Base-by-base conservation (phyloP, 2,329 filamentous ascomycete species). In the Diaporthe aspalathi region DNA sequence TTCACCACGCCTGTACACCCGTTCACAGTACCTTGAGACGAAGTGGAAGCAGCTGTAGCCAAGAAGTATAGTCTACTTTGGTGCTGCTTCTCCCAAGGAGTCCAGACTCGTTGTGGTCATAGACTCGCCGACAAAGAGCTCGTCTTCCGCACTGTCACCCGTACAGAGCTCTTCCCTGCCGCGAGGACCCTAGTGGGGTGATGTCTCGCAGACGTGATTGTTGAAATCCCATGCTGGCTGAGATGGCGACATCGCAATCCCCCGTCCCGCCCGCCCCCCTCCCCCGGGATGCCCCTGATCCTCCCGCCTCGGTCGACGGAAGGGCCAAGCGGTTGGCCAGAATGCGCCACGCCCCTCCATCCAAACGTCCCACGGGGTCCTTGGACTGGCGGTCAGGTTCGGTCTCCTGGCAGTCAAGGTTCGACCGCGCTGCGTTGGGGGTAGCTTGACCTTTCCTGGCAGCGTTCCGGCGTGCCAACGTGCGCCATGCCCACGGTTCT, bases 141-240 rank as follows among this genome's bases (percentile, higher is more conserved):
- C 45, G n/a, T 14, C 1, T 24, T 24, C 27, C 29, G 45, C 45
- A 47, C 29, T 50, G 60, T 65, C 45, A 17, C 27, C 14, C 29
- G 29, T 50, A 50, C 45, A 50, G 43, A 35, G n/a, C 5, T 5
- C 45, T 50, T 38, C 60, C 45, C 45, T 65, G 60, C 29, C 12
- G 45, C 14, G 29, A 63, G 43, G 14, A 29, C 17, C 43, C 29
- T 32, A 8, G 43, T 50, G 29, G 43, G 60, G n/a, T 29, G 6
- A 49, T 65, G 9, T 20, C 60, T 24, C 45, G 45, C 43, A 50
- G 45, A 65, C 22, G 60, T 50, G 60, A 65, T 65, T 50, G 24
- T 38, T 35, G 60, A 65, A 65, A 65, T 65, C 43, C 60, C 60
- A 65, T 65, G 40, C 35, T 32, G 57, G 57, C 56, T 29, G 22